Conservation (phyloP, 1,284 basidiomycete genomes). For the Taiwanofungus camphoratus region DNA sequence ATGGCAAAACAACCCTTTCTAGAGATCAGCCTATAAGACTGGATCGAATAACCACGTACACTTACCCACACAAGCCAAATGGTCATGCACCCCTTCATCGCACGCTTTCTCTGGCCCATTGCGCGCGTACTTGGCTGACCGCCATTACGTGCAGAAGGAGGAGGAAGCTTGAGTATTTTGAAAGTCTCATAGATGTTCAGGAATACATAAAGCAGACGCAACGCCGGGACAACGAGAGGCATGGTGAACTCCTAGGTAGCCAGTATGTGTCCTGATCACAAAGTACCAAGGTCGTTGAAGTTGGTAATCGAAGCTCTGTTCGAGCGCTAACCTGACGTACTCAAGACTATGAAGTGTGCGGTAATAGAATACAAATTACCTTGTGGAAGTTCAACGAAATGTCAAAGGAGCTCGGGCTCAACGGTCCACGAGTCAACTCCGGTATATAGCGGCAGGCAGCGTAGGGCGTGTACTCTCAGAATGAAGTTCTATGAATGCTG, state of each 20-base stretch:
- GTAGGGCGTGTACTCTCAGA: background rate
- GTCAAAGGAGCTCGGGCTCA: no score
- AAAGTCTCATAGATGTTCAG: slow-evolving; percentile 77
- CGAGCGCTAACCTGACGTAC: no score
- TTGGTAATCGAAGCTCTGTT: no score
- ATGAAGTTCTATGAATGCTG: background rate
- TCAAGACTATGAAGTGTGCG: no score
- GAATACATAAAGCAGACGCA: slow-evolving; percentile 65
- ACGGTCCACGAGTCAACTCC: slow-evolving; percentile 1
- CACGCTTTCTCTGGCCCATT: slow-evolving; percentile 66
- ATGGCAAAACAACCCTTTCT: slow-evolving; percentile 53
- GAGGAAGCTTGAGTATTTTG: slow-evolving; percentile 69
- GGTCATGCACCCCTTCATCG: slow-evolving; percentile 76
- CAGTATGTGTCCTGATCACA: no score
- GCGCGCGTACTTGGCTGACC: slow-evolving; percentile 61
- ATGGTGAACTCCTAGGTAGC: no score
- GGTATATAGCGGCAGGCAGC: slow-evolving; percentile 1
- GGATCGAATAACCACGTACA: no score
- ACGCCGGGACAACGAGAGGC: slow-evolving; percentile 61
- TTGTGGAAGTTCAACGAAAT: no score
- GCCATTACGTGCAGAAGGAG: slow-evolving; percentile 51
- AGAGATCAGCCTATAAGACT: no score
- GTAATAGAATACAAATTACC: no score
- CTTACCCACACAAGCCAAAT: slow-evolving; percentile 82
- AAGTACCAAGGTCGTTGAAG: no score